A percentile compares a stretch with the other conserved stretches of the same genome.
phyloP scores from a whole-genome alignment of 805 yeast species.

The Saccharomycopsis oosterbeekiorum region DNA sequence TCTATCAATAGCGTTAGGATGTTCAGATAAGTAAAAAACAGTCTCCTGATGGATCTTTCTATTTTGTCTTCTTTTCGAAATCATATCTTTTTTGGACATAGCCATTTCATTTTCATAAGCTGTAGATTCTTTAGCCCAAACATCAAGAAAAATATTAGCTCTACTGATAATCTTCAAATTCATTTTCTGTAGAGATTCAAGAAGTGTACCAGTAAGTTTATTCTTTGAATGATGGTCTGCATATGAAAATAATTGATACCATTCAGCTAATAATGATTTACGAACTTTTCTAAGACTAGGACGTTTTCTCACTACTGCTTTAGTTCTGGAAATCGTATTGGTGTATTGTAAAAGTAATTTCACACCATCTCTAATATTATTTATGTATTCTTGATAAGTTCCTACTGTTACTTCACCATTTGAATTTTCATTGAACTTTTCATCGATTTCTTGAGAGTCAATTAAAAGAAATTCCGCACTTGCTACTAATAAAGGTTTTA shows the following conservation, averaged over 20 bases:
- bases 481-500: slow-evolving; percentile 46
- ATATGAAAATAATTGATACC: slow-evolving; percentile 70
- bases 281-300: slow-evolving; percentile 55
- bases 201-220: slow-evolving; percentile 54
- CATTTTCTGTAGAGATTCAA: slow-evolving; percentile 53
- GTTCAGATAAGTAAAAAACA: slow-evolving; percentile 36
- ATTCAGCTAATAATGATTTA: slow-evolving; percentile 62
- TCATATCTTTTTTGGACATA: slow-evolving; percentile 17
- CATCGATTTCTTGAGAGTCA: slow-evolving; percentile 46
- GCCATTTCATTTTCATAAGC: slow-evolving; percentile 28
- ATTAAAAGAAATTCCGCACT: slow-evolving; percentile 52
- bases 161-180: slow-evolving; percentile 59
- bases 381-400: slow-evolving; percentile 33
- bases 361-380: slow-evolving; percentile 66
- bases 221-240: slow-evolving; percentile 47
- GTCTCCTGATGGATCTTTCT: slow-evolving; percentile 28
- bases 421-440: neutral
- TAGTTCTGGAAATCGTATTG: slow-evolving; percentile 66
- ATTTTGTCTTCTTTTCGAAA: slow-evolving; percentile 15
- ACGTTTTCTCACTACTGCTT: slow-evolving; percentile 53
- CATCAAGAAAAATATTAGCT: slow-evolving; percentile 51
- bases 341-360: slow-evolving; percentile 53
- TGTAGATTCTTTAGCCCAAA: slow-evolving; percentile 63
- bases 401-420: slow-evolving; percentile 21
- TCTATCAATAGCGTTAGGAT: slow-evolving; percentile 57